phyloP scores from a whole-genome alignment of 768 basidiomycete species.

The Thelephora ganbajun region DNA sequence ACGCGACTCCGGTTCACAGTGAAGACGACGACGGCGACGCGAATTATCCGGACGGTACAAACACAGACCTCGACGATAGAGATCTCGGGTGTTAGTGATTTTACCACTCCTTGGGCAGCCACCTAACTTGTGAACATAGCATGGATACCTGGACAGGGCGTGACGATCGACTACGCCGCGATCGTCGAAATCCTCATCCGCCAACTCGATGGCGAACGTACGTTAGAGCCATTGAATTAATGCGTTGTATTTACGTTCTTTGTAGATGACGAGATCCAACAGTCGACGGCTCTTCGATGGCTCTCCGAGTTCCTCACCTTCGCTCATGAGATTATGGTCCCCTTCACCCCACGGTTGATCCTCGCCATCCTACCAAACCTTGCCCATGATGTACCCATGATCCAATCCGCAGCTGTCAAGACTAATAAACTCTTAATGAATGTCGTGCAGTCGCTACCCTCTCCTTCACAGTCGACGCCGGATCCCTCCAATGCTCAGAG shows the following conservation, averaged over 20 bases:
- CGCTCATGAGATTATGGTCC: conserved; percentile 83
- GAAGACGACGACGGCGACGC: conserved; percentile 27
- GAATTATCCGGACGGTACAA: conserved; percentile 19
- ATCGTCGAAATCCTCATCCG: conserved; percentile 88
- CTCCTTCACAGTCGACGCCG: conserved; percentile 38
- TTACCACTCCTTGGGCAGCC: not conserved
- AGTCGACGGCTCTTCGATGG: conserved; percentile 90
- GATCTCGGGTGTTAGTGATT: conserved; percentile 45
- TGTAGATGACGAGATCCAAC: conserved; percentile 87
- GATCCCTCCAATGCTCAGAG: conserved; percentile 18
- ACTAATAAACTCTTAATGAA: conserved; percentile 77
- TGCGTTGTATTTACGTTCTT: not conserved
- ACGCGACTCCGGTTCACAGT: conserved; percentile 24
- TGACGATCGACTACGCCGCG: conserved; percentile 78
- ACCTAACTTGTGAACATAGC: conserved; percentile 22
- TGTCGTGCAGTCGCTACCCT: conserved; percentile 78
- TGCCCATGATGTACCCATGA: conserved; percentile 80
- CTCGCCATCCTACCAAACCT: conserved; percentile 90
- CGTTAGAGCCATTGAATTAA: conserved; percentile 16
- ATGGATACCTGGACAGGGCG: conserved; percentile 91
- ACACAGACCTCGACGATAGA: conserved; percentile 37
- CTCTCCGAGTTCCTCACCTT: conserved; percentile 81
- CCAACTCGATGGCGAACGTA: conserved; percentile 76
- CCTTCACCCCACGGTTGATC: conserved; percentile 87
- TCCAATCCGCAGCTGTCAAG: conserved; percentile 72